These are phyloP conservation scores for Strobilomyces dryophilus DNA, from an alignment of 768 basidiomycete genomes.

Conservation along the genomic window DNA sequence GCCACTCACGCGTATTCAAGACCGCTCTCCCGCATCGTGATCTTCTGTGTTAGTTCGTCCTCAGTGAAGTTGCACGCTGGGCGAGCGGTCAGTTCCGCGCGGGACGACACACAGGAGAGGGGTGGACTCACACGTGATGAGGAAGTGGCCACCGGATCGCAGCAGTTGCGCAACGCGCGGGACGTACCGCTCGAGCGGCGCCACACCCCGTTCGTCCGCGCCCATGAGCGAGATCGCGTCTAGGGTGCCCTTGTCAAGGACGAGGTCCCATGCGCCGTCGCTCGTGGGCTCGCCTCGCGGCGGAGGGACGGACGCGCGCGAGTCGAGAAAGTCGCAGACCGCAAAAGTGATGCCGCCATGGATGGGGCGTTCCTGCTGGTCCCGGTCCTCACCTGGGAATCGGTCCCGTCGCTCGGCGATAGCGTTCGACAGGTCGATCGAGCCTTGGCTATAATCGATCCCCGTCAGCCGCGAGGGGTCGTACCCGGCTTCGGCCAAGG, in stretches of 20 bases:
- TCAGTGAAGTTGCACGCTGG: slow-evolving; percentile 84
- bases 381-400: too few relatives aligned
- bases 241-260: slow-evolving; percentile 86
- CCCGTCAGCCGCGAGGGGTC: slow-evolving; percentile 48
- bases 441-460: slow-evolving; percentile 74
- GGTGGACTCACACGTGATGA: slow-evolving; percentile 67
- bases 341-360: slow-evolving; percentile 43
- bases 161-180: slow-evolving; percentile 50
- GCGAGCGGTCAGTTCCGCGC: background rate
- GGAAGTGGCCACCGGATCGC: slow-evolving; percentile 62
- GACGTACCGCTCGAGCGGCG: slow-evolving; percentile 60
- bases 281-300: slow-evolving; percentile 3
- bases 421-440: slow-evolving; percentile 56
- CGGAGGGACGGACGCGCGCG: slow-evolving; percentile 39
- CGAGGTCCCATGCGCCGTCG: slow-evolving; percentile 55
- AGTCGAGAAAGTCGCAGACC: slow-evolving; percentile 61
- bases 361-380: background rate
- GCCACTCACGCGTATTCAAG: slow-evolving; percentile 62
- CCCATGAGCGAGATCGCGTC: slow-evolving; percentile 77
- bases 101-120: background rate
- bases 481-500: slow-evolving; percentile 67
- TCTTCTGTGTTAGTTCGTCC: slow-evolving; percentile 58
- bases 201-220: slow-evolving; percentile 49
- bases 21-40: slow-evolving; percentile 43
- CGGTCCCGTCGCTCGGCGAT: slow-evolving; percentile 46